Evolutionary conservation across 768 basidiomycete species (phyloP).

Genomic region (Phanerodontia chrysosporium): DNA sequence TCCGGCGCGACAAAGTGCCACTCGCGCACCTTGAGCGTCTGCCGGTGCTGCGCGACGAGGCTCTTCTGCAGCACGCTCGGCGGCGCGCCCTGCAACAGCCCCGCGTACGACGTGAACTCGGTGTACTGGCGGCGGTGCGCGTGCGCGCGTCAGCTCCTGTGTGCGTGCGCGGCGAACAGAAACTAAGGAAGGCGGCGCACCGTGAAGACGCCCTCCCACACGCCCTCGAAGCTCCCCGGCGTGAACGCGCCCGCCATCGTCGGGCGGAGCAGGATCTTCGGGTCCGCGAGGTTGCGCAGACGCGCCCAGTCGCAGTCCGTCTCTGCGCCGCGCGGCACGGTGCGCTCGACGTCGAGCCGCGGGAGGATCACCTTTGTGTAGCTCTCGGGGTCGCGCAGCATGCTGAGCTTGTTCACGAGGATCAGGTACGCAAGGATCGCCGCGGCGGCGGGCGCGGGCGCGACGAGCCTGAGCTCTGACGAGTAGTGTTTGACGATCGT

Average conservation of each 20-base stretch:
- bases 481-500: slow-evolving; percentile 18
- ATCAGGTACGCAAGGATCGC: slow-evolving; percentile 71
- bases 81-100: slow-evolving; percentile 63
- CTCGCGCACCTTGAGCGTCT: slow-evolving; percentile 86
- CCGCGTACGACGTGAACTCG: slow-evolving; percentile 82
- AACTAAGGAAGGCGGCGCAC: slow-evolving; percentile 35
- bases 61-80: slow-evolving; percentile 68
- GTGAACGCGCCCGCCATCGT: slow-evolving; percentile 44
- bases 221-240: slow-evolving; percentile 68
- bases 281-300: slow-evolving; percentile 16
- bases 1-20: slow-evolving; percentile 48
- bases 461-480: slow-evolving; percentile 36
- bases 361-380: slow-evolving; percentile 23
- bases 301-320: slow-evolving; percentile 71
- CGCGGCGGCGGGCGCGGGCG: slow-evolving; percentile 62
- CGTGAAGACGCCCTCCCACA: slow-evolving; percentile 79
- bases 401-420: slow-evolving; percentile 33
- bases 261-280: slow-evolving; percentile 38
- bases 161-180: background rate
- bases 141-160: too few species aligned
- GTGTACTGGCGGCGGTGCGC: slow-evolving; percentile 48
- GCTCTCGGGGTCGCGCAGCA: slow-evolving; percentile 16
- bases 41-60: slow-evolving; percentile 76
- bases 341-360: slow-evolving; percentile 15
- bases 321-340: slow-evolving; percentile 37